Evolutionary conservation across 805 yeast species (phyloP).

Genomic region (Sungouiozyma ichnusensis): DNA sequence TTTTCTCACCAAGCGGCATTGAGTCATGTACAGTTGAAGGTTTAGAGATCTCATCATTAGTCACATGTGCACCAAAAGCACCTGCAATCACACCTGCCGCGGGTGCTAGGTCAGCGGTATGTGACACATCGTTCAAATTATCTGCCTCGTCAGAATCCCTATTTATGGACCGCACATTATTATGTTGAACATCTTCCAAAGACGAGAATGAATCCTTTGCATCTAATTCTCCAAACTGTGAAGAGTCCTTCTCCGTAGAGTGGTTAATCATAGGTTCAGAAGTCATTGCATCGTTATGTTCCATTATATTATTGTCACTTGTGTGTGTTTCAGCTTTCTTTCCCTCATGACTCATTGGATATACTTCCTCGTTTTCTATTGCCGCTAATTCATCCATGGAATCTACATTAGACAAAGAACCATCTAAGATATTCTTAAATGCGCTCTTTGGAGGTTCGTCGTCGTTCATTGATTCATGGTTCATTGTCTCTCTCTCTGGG

Average conservation of each 20-base stretch:
- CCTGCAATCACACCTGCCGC: slow-evolving; percentile 7
- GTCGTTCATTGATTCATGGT: slow-evolving; percentile 36
- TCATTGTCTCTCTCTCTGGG: too few relatives aligned
- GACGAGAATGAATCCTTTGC: too few relatives aligned
- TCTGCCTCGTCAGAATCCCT: too few relatives aligned
- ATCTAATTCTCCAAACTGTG: too few relatives aligned
- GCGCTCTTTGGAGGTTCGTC: slow-evolving; percentile 23
- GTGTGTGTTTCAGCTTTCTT: too few relatives aligned
- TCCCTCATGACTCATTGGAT: not conserved
- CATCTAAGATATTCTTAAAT: slow-evolving; percentile 6
- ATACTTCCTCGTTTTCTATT: not conserved
- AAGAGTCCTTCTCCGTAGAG: too few relatives aligned
- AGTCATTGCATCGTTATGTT: too few relatives aligned
- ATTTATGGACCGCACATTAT: too few relatives aligned
- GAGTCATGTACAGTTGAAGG: not conserved
- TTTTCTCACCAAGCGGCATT: slow-evolving; percentile 34
- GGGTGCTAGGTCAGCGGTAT: slow-evolving; percentile 4
- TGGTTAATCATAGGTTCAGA: too few relatives aligned
- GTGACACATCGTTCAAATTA: not conserved
- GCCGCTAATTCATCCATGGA: not conserved
- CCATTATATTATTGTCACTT: too few relatives aligned
- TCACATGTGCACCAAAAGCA: slow-evolving; percentile 10
- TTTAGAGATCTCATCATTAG: slow-evolving; percentile 1
- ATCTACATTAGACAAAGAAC: slow-evolving; percentile 1
- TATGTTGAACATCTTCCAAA: too few relatives aligned